phyloP scores from a whole-genome alignment of 2,329 filamentous ascomycete species.

The Rhinocladiella mackenziei region DNA sequence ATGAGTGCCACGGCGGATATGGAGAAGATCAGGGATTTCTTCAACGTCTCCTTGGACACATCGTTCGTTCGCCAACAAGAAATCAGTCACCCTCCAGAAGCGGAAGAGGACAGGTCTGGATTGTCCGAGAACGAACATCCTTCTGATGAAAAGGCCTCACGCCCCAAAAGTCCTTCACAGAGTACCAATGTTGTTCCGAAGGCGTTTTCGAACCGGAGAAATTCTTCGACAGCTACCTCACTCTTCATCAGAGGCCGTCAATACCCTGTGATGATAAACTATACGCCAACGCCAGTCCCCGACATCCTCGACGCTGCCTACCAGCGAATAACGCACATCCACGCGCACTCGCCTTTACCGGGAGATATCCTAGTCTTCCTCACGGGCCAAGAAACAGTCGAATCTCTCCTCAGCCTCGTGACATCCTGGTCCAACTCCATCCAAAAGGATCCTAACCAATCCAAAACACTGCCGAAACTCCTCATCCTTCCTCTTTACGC shows the following conservation, averaged over 20 bases:
- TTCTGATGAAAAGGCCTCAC: too few species aligned
- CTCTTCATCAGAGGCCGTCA: conserved; percentile 81
- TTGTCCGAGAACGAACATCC: too few species aligned
- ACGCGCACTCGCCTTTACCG: conserved; percentile 81
- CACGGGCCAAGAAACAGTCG: conserved; percentile 89
- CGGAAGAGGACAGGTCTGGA: too few species aligned
- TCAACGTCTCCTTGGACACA: conserved; percentile 40
- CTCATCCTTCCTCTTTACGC: conserved; percentile 79
- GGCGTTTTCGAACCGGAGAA: conserved; percentile 10
- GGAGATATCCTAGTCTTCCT: conserved; percentile 92
- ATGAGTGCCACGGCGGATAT: conserved; percentile 98
- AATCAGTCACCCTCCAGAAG: background rate
- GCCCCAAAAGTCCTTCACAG: background rate
- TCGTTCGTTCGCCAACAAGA: background rate
- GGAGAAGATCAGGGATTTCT: conserved; percentile 72
- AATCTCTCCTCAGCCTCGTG: conserved; percentile 71
- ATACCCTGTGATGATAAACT: conserved; percentile 73
- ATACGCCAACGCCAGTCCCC: conserved; percentile 68
- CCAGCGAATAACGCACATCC: conserved; percentile 78
- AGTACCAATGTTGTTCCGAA: background rate
- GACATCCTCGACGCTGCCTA: conserved; percentile 80
- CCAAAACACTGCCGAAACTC: conserved; percentile 49
- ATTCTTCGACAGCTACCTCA: conserved; percentile 41
- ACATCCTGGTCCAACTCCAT: conserved; percentile 73
- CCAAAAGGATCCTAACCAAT: conserved; percentile 60